A percentile compares a stretch with the other conserved stretches of the same genome.
These are phyloP conservation scores for Tricharina praecox DNA, from an alignment of 495 filamentous ascomycete species.

Conservation along the genomic window DNA sequence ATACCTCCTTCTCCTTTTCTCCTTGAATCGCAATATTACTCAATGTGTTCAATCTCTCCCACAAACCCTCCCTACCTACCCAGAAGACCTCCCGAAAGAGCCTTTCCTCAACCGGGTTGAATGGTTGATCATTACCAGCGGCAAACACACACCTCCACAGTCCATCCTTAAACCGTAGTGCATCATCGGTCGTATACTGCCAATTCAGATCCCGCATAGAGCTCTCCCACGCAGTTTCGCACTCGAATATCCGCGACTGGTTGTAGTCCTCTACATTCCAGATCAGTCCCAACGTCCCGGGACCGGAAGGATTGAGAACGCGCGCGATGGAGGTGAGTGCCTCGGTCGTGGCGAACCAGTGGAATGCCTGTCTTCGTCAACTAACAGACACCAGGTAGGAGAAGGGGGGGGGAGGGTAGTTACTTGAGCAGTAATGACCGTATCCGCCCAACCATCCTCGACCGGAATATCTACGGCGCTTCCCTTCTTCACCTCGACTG, in stretches of 20 bases:
- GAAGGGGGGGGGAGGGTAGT: too few species aligned
- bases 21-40: conserved; percentile 42
- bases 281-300: conserved; percentile 42
- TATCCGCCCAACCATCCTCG: conserved; percentile 42
- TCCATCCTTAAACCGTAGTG: conserved; percentile 2
- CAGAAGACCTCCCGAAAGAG: conserved; percentile 31
- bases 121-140: background rate
- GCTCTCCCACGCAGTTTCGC: conserved; percentile 37
- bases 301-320: conserved; percentile 35
- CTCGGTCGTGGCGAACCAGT: conserved; percentile 28
- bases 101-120: conserved; percentile 9
- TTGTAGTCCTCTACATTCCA: conserved; percentile 56
- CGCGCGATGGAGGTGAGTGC: conserved; percentile 40
- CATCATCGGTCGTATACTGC: conserved; percentile 32
- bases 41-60: conserved; percentile 39
- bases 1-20: conserved; percentile 34
- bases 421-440: conserved; percentile 48
- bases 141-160: background rate
- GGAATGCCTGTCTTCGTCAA: conserved; percentile 36
- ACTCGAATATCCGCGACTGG: conserved; percentile 31
- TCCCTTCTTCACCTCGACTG: conserved; percentile 35
- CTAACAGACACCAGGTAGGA: too few species aligned
- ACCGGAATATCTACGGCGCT: conserved; percentile 35
- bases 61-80: conserved; percentile 37
- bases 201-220: conserved; percentile 37